These are phyloP conservation scores for Coemansia sp. DNA, from an alignment of 192 early-diverging fungal genomes.

Conservation along the genomic window DNA sequence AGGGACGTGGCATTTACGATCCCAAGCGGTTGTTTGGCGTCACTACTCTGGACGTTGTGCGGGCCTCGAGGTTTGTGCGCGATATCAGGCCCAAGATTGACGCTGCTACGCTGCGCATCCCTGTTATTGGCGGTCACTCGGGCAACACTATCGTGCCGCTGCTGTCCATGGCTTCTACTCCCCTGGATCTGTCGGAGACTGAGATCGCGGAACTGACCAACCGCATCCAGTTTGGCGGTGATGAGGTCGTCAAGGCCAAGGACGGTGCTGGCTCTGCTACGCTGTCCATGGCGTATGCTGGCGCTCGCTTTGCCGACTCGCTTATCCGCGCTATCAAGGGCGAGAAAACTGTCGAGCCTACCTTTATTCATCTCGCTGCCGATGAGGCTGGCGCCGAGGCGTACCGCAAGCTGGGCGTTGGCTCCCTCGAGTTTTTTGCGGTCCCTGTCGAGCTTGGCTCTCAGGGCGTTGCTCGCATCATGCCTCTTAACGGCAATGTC, in stretches of 20 bases:
- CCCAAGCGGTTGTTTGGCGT: conserved; percentile 90
- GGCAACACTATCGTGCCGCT: conserved; percentile 97
- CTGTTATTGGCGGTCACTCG: conserved; percentile 94
- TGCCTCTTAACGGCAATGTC: conserved; percentile 64
- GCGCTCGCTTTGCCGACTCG: conserved; percentile 87
- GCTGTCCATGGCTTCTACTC: conserved; percentile 69
- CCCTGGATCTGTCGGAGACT: conserved; percentile 69
- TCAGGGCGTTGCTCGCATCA: conserved; percentile 83
- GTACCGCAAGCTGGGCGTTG: conserved; percentile 54
- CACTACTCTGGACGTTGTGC: conserved; percentile 95
- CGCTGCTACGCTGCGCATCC: conserved; percentile 67
- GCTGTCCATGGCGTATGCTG: conserved; percentile 86
- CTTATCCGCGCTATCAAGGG: conserved; percentile 76
- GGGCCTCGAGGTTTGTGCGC: conserved; percentile 91
- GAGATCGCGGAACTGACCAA: conserved; percentile 87
- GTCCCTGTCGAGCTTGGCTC: conserved; percentile 69
- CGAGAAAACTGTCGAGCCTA: conserved; percentile 82
- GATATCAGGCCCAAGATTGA: conserved; percentile 70
- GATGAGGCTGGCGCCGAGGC: conserved; percentile 52
- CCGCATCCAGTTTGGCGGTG: conserved; percentile 98
- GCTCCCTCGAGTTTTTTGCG: conserved; percentile 68
- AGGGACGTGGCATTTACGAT: conserved; percentile 81
- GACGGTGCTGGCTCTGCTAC: conserved; percentile 89
- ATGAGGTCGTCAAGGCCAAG: conserved; percentile 99
- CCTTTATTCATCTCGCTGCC: conserved; percentile 69